A percentile compares a stretch with the other conserved stretches of the same genome.
Evolutionary conservation across 129 eudicot genomes (phyloP).

Genomic region (Tanacetum coccineum): DNA sequence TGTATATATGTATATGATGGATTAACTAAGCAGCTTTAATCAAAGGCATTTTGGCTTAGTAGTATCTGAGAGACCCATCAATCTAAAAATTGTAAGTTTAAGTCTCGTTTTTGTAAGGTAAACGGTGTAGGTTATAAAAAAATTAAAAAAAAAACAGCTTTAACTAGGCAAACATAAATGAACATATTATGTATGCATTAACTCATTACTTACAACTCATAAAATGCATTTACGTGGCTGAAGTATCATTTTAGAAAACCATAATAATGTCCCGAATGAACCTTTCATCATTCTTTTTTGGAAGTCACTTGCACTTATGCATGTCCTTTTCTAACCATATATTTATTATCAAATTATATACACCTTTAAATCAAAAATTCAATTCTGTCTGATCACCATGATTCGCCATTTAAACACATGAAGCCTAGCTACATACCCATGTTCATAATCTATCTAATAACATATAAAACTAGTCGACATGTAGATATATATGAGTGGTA

Average conservation of each 20-base stretch:
- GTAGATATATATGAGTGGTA: neutral
- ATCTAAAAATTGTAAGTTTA: no score
- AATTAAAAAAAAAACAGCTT: no score
- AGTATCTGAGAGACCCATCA: no score
- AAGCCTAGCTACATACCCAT: neutral
- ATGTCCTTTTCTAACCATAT: slow-evolving; percentile 18
- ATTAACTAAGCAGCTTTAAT: slow-evolving; percentile 7
- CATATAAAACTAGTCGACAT: neutral
- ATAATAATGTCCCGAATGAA: slow-evolving; percentile 26
- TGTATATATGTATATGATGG: neutral
- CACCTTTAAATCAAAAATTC: neutral
- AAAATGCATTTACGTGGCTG: slow-evolving; percentile 30
- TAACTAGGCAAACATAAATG: slow-evolving; percentile 17
- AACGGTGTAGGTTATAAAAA: no score
- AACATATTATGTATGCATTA: slow-evolving; percentile 19
- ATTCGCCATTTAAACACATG: neutral
- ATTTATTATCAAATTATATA: slow-evolving; percentile 10
- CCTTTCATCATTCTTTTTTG: slow-evolving; percentile 24
- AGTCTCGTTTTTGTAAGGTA: no score
- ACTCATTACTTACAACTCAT: slow-evolving; percentile 22
- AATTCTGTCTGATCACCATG: neutral
- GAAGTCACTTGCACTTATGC: slow-evolving; percentile 27
- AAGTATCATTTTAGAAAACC: slow-evolving; percentile 31
- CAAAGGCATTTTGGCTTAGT: no score
- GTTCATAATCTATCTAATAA: neutral